Evolutionary conservation across 2,329 filamentous ascomycete species (phyloP).

Genomic region (Lizonia empirigonia): DNA sequence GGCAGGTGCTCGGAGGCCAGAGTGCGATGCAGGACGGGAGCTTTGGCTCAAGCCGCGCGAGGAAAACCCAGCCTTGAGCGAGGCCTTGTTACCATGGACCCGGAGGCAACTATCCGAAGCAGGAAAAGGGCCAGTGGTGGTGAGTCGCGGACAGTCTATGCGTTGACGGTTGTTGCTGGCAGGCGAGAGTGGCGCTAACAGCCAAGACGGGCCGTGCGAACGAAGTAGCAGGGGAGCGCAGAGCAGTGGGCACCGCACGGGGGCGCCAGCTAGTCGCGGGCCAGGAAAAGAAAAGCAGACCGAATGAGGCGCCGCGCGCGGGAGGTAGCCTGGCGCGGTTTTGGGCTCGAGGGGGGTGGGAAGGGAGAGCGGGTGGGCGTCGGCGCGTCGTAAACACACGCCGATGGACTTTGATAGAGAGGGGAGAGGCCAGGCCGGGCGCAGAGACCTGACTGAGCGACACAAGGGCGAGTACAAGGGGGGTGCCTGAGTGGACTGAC

Average conservation of each 20-base stretch:
- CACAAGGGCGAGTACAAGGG: slow-evolving; percentile 25
- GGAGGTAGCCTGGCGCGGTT: slow-evolving; percentile 6
- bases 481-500: too few relatives aligned
- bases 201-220: slow-evolving; percentile 33
- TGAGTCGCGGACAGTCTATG: slow-evolving; percentile 40
- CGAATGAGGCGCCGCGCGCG: slow-evolving; percentile 4
- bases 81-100: slow-evolving; percentile 46
- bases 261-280: slow-evolving; percentile 25
- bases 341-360: slow-evolving; percentile 1
- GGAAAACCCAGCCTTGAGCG: slow-evolving; percentile 40
- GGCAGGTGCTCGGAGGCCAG: slow-evolving; percentile 36
- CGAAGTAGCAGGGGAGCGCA: slow-evolving; percentile 30
- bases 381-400: slow-evolving; percentile 4
- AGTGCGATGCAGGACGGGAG: slow-evolving; percentile 40
- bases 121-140: slow-evolving; percentile 34
- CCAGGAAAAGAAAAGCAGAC: background rate
- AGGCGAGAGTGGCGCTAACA: slow-evolving; percentile 33
- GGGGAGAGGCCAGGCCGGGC: slow-evolving; percentile 7
- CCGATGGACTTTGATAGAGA: slow-evolving; percentile 11
- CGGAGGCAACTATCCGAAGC: slow-evolving; percentile 45
- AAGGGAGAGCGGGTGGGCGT: background rate
- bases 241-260: slow-evolving; percentile 27
- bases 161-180: slow-evolving; percentile 42
- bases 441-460: slow-evolving; percentile 18
- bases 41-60: slow-evolving; percentile 41